These are phyloP conservation scores for Alternaria sp. DNA, from an alignment of 2,329 filamentous ascomycete genomes.

Conservation along the genomic window DNA sequence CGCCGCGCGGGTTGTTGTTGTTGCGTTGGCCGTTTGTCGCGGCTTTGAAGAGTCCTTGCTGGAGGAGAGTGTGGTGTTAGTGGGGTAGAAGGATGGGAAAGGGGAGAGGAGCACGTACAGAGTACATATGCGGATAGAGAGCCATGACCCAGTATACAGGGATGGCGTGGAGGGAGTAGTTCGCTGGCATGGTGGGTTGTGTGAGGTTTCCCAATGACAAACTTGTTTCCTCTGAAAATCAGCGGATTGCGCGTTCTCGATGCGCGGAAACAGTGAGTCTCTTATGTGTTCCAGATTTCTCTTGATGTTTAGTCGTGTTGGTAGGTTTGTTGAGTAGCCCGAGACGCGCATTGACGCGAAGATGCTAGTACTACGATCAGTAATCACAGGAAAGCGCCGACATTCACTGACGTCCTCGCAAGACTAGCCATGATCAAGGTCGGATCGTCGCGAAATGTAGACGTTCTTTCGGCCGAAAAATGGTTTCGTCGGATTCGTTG, in stretches of 20 bases:
- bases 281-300: neutral
- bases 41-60: neutral
- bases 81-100: too few relatives aligned
- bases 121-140: neutral
- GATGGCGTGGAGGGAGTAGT: neutral
- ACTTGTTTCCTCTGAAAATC: too few relatives aligned
- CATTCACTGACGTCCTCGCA: neutral
- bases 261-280: neutral
- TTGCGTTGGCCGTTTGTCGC: neutral
- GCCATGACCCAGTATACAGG: neutral
- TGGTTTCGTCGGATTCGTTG: neutral
- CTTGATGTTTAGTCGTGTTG: neutral
- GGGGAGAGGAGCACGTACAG: neutral
- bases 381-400: neutral
- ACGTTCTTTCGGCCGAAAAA: neutral
- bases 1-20: neutral
- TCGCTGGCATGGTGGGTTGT: neutral
- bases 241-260: neutral
- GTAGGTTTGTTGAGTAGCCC: neutral
- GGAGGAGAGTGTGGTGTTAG: too few relatives aligned
- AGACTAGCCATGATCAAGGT: neutral
- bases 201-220: neutral
- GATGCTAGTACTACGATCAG: neutral
- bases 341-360: neutral
- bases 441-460: neutral